These are phyloP conservation scores for Stachybotrys echinatus DNA, from an alignment of 2,329 filamentous ascomycete genomes.

Conservation along the genomic window DNA sequence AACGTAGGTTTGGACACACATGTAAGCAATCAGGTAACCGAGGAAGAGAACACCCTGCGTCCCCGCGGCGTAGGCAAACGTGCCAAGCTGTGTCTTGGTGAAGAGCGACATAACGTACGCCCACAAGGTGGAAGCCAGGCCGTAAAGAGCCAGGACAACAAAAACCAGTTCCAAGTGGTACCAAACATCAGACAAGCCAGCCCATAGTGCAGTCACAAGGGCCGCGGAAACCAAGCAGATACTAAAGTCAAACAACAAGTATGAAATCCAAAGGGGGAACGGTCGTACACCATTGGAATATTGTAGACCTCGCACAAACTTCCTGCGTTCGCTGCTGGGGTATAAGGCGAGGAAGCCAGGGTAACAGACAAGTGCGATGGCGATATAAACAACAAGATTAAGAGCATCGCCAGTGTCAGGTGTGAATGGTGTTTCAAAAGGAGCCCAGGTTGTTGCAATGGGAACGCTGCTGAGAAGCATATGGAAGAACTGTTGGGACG, in stretches of 20 bases:
- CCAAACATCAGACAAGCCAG: conserved; percentile 59
- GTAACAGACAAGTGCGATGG: conserved; percentile 70
- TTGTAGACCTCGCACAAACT: conserved; percentile 76
- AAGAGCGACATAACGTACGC: conserved; percentile 80
- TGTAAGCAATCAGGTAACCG: conserved; percentile 65
- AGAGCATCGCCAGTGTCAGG: conserved; percentile 66
- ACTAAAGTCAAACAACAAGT: conserved; percentile 72
- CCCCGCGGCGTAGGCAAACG: conserved; percentile 78
- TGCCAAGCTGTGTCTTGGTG: conserved; percentile 70
- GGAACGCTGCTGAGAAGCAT: conserved; percentile 61
- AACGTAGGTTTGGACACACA: conserved; percentile 69
- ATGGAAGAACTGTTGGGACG: conserved; percentile 61
- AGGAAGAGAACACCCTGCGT: conserved; percentile 69
- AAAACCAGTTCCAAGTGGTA: conserved; percentile 80
- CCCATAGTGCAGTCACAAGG: conserved; percentile 65
- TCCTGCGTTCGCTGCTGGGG: conserved; percentile 74
- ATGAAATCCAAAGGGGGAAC: conserved; percentile 79
- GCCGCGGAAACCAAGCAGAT: conserved; percentile 63
- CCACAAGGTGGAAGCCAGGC: conserved; percentile 68
- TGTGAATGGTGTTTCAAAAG: conserved; percentile 70
- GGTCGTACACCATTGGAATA: conserved; percentile 88
- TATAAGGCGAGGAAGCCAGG: conserved; percentile 88
- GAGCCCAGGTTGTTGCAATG: conserved; percentile 66
- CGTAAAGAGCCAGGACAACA: conserved; percentile 74
- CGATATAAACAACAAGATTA: conserved; percentile 77